Conservation (phyloP, 1,284 basidiomycete genomes). For the Kalmanozyma brasiliensis region DNA sequence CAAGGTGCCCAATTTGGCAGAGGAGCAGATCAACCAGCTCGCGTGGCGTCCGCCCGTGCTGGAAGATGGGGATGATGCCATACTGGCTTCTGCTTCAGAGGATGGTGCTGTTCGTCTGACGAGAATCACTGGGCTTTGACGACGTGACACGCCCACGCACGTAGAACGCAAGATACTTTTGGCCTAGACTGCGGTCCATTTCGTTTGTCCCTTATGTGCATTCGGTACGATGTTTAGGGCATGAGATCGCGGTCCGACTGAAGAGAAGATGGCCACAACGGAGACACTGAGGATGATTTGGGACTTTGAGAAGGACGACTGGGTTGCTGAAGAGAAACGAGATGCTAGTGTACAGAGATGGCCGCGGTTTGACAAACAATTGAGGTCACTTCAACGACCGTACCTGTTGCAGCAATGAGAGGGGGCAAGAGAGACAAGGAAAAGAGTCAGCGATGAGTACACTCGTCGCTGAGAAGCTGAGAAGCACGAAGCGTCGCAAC, state of each 20-base stretch:
- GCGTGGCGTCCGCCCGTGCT: conserved; percentile 53
- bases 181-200: too few relatives aligned
- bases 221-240: too few relatives aligned
- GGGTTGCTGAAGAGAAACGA: not conserved
- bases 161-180: not conserved
- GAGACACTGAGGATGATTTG: too few relatives aligned
- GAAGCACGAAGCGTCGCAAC: too few relatives aligned
- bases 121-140: conserved; percentile 17
- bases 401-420: conserved; percentile 19
- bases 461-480: too few relatives aligned
- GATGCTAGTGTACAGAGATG: conserved; percentile 33
- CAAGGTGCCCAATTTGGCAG: conserved; percentile 45
- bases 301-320: too few relatives aligned
- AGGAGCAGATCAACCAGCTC: conserved; percentile 57
- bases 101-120: conserved; percentile 54
- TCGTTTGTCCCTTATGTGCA: too few relatives aligned
- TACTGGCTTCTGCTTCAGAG: conserved; percentile 53
- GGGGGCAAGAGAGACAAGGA: not conserved
- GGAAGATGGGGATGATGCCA: conserved; percentile 40
- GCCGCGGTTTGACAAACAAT: not conserved
- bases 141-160: not conserved
- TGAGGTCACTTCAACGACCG: conserved; percentile 21
- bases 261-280: too few relatives aligned
- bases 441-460: conserved; percentile 1
- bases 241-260: too few relatives aligned